A percentile compares a stretch with the other conserved stretches of the same genome.
Evolutionary conservation across 495 filamentous ascomycete species (phyloP).

Genomic region (Podospora bellae-mahoneyi): DNA sequence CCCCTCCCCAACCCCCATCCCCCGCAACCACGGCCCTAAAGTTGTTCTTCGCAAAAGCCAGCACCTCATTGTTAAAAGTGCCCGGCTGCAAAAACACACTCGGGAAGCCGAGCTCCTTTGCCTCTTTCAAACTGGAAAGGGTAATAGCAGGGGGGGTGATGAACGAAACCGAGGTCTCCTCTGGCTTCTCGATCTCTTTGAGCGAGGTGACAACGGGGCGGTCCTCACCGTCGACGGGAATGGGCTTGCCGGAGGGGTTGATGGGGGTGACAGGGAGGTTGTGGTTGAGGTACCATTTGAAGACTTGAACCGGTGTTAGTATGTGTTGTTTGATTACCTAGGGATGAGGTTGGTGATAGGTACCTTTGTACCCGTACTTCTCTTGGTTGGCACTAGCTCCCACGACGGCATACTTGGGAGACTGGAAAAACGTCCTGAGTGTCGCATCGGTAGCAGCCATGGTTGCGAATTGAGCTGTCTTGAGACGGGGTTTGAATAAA

Average conservation of each 20-base stretch:
- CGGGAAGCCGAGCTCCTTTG: conserved; percentile 70
- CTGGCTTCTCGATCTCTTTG: conserved; percentile 57
- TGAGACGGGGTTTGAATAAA: conserved; percentile 4
- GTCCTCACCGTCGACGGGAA: conserved; percentile 47
- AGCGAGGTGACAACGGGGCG: conserved; percentile 66
- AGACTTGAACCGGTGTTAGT: conserved; percentile 56
- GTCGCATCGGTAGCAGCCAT: conserved; percentile 54
- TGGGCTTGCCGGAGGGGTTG: conserved; percentile 66
- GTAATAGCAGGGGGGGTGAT: conserved; percentile 84
- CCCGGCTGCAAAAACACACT: conserved; percentile 93
- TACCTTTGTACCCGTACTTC: conserved; percentile 92
- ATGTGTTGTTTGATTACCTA: neutral
- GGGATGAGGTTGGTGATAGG: neutral
- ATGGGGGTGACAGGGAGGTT: conserved; percentile 73
- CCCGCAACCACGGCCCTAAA: conserved; percentile 70
- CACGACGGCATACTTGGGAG: conserved; percentile 81
- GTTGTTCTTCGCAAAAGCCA: conserved; percentile 60
- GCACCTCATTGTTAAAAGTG: conserved; percentile 69
- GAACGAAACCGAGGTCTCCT: conserved; percentile 72
- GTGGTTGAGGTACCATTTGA: conserved; percentile 82
- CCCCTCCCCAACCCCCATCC: conserved; percentile 60
- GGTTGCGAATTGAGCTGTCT: conserved; percentile 13
- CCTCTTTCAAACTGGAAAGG: conserved; percentile 66
- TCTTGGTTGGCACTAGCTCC: conserved; percentile 78
- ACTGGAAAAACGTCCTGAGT: conserved; percentile 77